Conservation (phyloP, 257 asterid genomes). For the Lavandula angustifolia region DNA sequence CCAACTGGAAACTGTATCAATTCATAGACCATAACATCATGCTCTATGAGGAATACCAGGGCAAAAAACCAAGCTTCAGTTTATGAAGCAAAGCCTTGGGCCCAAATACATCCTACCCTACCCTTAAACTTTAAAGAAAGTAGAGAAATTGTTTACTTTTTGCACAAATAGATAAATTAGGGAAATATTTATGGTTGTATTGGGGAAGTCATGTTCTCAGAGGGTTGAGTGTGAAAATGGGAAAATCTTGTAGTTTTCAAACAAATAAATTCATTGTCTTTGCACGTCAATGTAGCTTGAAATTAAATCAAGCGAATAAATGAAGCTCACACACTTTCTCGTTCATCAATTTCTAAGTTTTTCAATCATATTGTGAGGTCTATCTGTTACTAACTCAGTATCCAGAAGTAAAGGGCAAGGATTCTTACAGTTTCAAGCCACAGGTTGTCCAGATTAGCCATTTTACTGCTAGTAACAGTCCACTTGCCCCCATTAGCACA, state of each 20-base stretch:
- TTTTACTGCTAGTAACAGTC: constrained; percentile 60
- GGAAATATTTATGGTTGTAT: background rate
- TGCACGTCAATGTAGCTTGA: background rate
- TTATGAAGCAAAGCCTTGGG: background rate
- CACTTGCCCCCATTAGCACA: constrained; percentile 95
- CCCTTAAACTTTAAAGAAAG: background rate
- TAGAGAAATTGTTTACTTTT: background rate
- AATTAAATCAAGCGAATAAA: background rate
- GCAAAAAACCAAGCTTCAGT: background rate
- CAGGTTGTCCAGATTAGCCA: constrained; percentile 62
- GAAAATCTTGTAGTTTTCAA: constrained; percentile 11
- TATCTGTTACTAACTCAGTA: constrained; percentile 12
- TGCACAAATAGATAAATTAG: background rate
- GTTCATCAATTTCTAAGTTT: too few species aligned
- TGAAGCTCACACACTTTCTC: background rate
- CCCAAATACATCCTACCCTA: background rate
- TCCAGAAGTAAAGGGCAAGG: constrained; percentile 14
- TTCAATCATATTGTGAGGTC: too few species aligned
- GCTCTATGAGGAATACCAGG: too few species aligned
- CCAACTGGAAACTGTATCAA: background rate
- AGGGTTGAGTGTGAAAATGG: background rate
- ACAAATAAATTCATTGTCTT: constrained; percentile 6
- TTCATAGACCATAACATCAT: background rate
- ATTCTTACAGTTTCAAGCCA: constrained; percentile 89
- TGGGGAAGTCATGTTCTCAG: background rate